Percentiles rank a stretch among this genome's conserved stretches.
These are phyloP conservation scores for Spiraea crenata DNA, from an alignment of 331 rosid species.

Conservation along the genomic window DNA sequence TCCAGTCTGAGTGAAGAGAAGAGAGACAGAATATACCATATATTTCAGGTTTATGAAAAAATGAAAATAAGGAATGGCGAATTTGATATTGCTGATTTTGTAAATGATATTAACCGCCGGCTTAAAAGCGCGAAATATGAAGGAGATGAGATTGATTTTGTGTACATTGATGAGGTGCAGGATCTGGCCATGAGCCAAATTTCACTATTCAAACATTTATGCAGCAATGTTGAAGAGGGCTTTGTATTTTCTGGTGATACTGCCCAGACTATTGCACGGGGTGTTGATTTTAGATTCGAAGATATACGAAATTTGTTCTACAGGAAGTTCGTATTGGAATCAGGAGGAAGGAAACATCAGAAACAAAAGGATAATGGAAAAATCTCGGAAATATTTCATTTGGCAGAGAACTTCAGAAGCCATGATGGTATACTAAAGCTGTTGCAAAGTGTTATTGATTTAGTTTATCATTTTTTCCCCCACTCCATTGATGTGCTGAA, in stretches of 20 bases:
- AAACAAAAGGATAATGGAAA: constrained; percentile 34
- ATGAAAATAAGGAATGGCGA: constrained; percentile 46
- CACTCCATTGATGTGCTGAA: constrained; percentile 48
- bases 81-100: constrained; percentile 67
- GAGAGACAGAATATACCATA: constrained; percentile 45
- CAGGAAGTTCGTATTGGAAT: constrained; percentile 36
- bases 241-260: constrained; percentile 13
- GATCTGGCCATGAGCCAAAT: constrained; percentile 65
- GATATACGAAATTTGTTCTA: constrained; percentile 55
- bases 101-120: constrained; percentile 49
- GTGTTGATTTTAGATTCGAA: constrained; percentile 60
- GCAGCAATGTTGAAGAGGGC: constrained; percentile 62
- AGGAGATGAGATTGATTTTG: constrained; percentile 47
- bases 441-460: constrained; percentile 56
- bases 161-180: constrained; percentile 65
- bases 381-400: constrained; percentile 35
- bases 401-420: constrained; percentile 59
- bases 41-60: constrained; percentile 52
- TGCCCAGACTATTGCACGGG: constrained; percentile 65
- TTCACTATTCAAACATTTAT: constrained; percentile 53
- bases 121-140: constrained; percentile 32
- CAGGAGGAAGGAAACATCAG: not conserved
- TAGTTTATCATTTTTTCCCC: constrained; percentile 60
- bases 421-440: constrained; percentile 59
- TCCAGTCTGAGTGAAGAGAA: constrained; percentile 35